A percentile compares a stretch with the other conserved stretches of the same genome.
phyloP scores from a whole-genome alignment of 2,329 filamentous ascomycete species.

The Zalaria obscura region DNA sequence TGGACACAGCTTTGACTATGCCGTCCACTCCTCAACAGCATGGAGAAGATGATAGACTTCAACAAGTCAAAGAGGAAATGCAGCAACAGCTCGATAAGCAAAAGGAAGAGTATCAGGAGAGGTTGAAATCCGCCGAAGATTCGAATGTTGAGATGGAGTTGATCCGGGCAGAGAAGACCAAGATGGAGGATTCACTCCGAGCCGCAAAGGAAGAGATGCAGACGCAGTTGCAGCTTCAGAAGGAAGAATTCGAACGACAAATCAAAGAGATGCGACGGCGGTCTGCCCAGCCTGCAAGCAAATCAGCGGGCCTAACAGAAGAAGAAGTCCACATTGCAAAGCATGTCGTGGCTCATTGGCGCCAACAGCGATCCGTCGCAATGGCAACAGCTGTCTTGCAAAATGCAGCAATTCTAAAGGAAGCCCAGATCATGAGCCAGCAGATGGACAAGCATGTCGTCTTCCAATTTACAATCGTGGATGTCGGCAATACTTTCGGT shows the following conservation, averaged over 20 bases:
- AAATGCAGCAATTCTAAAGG: constrained; percentile 76
- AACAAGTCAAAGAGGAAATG: constrained; percentile 66
- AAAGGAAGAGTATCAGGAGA: constrained; percentile 68
- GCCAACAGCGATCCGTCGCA: constrained; percentile 69
- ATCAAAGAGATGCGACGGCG: constrained; percentile 58
- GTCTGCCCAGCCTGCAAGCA: constrained; percentile 32
- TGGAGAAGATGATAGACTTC: constrained; percentile 64
- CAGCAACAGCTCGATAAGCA: constrained; percentile 70
- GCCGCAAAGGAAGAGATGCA: constrained; percentile 81
- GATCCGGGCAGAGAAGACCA: constrained; percentile 65
- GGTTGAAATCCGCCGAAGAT: constrained; percentile 60
- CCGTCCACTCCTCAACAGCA: constrained; percentile 76
- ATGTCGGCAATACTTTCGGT: constrained; percentile 72
- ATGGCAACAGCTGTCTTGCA: constrained; percentile 90
- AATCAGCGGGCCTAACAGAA: constrained; percentile 50
- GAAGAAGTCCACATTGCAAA: constrained; percentile 59
- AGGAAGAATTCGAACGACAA: constrained; percentile 71
- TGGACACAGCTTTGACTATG: constrained; percentile 88
- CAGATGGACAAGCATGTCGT: constrained; percentile 85
- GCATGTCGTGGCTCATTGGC: constrained; percentile 59
- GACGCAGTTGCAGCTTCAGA: constrained; percentile 68
- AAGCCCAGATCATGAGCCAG: constrained; percentile 96
- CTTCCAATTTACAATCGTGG: constrained; percentile 89
- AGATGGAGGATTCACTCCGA: constrained; percentile 70
- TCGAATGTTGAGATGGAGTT: constrained; percentile 70